These are phyloP conservation scores for Dendryphion nanum DNA, from an alignment of 2,329 filamentous ascomycete genomes.

Conservation along the genomic window DNA sequence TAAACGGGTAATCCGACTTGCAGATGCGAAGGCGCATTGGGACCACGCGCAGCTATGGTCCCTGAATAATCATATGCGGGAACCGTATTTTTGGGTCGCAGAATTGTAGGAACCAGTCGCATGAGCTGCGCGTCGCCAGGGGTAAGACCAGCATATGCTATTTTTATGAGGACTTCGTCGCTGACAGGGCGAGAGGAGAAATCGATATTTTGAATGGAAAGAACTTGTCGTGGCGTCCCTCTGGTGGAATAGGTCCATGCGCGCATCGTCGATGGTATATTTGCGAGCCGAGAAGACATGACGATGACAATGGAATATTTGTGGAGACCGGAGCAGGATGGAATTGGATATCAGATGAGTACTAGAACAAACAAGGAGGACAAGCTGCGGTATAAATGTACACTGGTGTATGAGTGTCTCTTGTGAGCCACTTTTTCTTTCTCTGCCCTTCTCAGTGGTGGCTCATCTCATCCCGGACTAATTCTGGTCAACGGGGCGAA, in stretches of 20 bases:
- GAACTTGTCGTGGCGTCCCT: conserved; percentile 7
- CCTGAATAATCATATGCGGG: conserved; percentile 44
- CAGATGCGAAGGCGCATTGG: conserved; percentile 14
- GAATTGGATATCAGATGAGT: too few species aligned
- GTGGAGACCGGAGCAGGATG: too few species aligned
- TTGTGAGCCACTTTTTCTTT: too few species aligned
- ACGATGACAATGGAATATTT: too few species aligned
- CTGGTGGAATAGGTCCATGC: conserved; percentile 13
- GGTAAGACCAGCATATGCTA: conserved; percentile 44
- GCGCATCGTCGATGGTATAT: conserved; percentile 11
- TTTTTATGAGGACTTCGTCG: conserved; percentile 10
- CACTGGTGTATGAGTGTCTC: too few species aligned
- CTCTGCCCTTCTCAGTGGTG: too few species aligned
- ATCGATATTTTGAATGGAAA: conserved; percentile 5
- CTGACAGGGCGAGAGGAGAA: conserved; percentile 4
- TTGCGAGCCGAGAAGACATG: too few species aligned
- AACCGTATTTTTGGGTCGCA: conserved; percentile 34
- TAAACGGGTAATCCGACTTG: conserved; percentile 35
- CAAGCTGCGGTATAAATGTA: too few species aligned
- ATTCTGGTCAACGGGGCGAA: too few species aligned
- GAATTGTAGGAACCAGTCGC: conserved; percentile 36
- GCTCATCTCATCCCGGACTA: too few species aligned
- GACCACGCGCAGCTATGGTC: conserved; percentile 22
- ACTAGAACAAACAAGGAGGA: too few species aligned
- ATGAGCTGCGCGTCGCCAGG: conserved; percentile 40